Evolutionary conservation across 1,284 basidiomycete species (phyloP).

Genomic region (Rhizopogon parksii): DNA sequence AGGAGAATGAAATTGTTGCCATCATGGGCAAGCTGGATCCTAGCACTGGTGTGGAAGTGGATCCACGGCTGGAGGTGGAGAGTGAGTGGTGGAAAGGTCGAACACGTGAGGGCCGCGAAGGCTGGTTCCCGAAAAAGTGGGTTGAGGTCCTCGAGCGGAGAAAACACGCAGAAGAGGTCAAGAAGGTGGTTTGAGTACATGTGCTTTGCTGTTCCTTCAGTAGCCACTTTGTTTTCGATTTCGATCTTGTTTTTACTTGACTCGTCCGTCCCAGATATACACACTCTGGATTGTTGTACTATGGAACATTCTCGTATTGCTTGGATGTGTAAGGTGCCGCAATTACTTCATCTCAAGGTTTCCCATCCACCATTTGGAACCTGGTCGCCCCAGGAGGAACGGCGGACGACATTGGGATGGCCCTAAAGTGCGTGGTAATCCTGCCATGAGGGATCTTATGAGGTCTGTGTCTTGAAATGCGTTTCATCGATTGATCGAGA

Average conservation of each 20-base stretch:
- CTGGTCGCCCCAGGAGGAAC: too few species aligned
- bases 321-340: too few species aligned
- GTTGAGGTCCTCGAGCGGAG: slow-evolving; percentile 65
- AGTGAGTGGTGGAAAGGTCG: slow-evolving; percentile 96
- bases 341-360: too few species aligned
- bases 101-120: slow-evolving; percentile 87
- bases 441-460: too few species aligned
- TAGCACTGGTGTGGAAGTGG: slow-evolving; percentile 58
- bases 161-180: slow-evolving; percentile 25
- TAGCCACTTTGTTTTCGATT: background rate
- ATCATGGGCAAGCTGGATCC: slow-evolving; percentile 82
- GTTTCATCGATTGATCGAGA: background rate
- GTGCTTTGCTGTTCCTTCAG: background rate
- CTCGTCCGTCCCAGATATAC: background rate
- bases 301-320: too few species aligned
- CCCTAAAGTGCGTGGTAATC: too few species aligned
- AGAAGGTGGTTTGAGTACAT: slow-evolving; percentile 35
- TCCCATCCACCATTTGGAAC: too few species aligned
- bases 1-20: slow-evolving; percentile 92
- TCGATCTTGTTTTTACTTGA: background rate
- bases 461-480: background rate
- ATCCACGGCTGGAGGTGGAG: slow-evolving; percentile 67
- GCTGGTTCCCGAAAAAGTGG: slow-evolving; percentile 95
- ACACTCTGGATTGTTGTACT: background rate
- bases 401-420: too few species aligned